Evolutionary conservation across 495 filamentous ascomycete species (phyloP), one percentile per base, ranked within the genome.

Genomic region (Lasiosphaeria miniovina): DNA sequence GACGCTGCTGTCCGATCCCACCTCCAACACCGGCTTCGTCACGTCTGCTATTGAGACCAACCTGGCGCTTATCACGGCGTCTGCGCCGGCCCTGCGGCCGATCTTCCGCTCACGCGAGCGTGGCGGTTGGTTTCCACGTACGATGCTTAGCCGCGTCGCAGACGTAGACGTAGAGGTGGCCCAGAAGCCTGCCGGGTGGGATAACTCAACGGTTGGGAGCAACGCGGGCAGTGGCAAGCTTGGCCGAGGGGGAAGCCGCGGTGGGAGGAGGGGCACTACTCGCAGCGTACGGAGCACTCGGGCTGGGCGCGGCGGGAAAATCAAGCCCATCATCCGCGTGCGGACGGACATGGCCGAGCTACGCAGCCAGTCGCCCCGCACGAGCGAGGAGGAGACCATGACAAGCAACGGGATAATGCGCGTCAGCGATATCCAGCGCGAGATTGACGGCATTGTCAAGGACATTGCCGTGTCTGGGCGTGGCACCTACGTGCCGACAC

Each of bases 41-140:
- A 79, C 74, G 33, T 82, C 79, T 0, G 81, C 72, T 45, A 72
- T 85, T 31, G 82, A 84, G 66, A 77, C 76, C 4, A 83, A 84
- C 66, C 68, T 84, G 6, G 82, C 81, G 4, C 70, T 84, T 51
- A 75, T 84, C 33, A 79, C 80, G 10, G 81, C 80, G 10, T 84
- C 73, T 10, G 73, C 70, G 0, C 77, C 77, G 0, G 75, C 76
- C 0, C 54, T 79, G 12, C 61, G 74, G n/a, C 74, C 75, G 4
- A 65, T 80, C 35, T 68, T 78, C 55, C 71, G 72, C 49, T 55
- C 59, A 6, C 54, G 66, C 14, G 70, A 65, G 17, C 61, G 64
- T 11, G 68, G 70, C 45, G 69, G 73, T 24, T 77, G 75, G 73
- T 75, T 78, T 52, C 70, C 74, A 15, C 66, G 67, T 10, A 64